Evolutionary conservation across 805 yeast genomes (phyloP).

Genomic region (Clavispora carvajalis): DNA sequence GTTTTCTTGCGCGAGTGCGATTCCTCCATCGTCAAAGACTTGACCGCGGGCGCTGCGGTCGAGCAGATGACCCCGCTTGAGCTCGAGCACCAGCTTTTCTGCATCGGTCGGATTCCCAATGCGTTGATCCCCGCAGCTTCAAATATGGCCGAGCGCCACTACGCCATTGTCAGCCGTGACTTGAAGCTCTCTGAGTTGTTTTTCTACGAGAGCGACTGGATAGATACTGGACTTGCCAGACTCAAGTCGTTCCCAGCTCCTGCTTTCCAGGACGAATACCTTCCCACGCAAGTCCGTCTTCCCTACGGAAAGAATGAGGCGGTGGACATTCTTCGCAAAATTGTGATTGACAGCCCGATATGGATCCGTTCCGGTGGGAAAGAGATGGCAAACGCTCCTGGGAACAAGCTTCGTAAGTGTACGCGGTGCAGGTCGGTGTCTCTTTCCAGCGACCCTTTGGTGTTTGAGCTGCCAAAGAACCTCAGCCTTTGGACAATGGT

Average conservation of each 20-base stretch:
- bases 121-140: constrained; percentile 36
- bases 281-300: constrained; percentile 13
- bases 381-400: constrained; percentile 5
- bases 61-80: constrained; percentile 34
- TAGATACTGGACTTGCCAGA: constrained; percentile 34
- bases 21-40: constrained; percentile 27
- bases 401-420: constrained; percentile 29
- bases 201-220: constrained; percentile 65
- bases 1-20: constrained; percentile 58
- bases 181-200: constrained; percentile 50
- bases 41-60: constrained; percentile 8
- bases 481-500: constrained; percentile 54
- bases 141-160: constrained; percentile 45
- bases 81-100: constrained; percentile 57
- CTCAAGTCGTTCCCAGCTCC: background rate
- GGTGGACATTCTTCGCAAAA: constrained; percentile 36
- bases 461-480: constrained; percentile 27
- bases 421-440: constrained; percentile 41
- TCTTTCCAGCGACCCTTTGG: constrained; percentile 32
- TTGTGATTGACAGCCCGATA: constrained; percentile 19
- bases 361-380: constrained; percentile 4
- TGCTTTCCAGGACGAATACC: background rate
- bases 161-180: constrained; percentile 37
- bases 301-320: constrained; percentile 19
- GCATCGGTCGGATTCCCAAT: constrained; percentile 54